Conservation (phyloP, 208 protist genomes). For the Acanthamoeba castellanii region DNA sequence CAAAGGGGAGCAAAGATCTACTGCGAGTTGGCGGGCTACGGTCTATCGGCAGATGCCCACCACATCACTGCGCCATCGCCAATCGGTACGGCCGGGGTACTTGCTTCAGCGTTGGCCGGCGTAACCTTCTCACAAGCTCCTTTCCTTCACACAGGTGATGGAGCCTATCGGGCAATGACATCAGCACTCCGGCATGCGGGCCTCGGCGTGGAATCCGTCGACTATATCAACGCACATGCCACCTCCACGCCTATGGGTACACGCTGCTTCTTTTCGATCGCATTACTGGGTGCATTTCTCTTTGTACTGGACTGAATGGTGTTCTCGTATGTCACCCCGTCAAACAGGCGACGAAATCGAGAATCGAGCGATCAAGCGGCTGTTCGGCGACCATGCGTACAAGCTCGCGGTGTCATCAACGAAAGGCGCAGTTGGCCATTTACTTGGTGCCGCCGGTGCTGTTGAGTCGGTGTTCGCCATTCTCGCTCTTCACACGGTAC, state of each 20-base stretch:
- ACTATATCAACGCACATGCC: slow-evolving; percentile 98
- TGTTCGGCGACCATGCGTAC: slow-evolving; percentile 72
- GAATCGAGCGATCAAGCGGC: slow-evolving; percentile 80
- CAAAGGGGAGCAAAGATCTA: slow-evolving; percentile 91
- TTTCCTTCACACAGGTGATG: slow-evolving; percentile 86
- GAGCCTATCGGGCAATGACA: slow-evolving; percentile 92
- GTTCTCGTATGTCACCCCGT: too few species aligned
- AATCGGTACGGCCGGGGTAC: slow-evolving; percentile 52
- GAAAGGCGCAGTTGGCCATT: slow-evolving; percentile 97
- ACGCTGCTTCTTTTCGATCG: slow-evolving; percentile 16
- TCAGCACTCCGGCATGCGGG: slow-evolving; percentile 88
- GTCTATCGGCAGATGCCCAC: slow-evolving; percentile 92
- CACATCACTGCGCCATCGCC: slow-evolving; percentile 96
- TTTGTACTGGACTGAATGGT: background rate
- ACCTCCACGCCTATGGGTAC: slow-evolving; percentile 97
- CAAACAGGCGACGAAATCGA: slow-evolving; percentile 89
- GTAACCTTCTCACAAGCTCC: background rate
- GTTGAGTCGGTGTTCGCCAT: slow-evolving; percentile 83
- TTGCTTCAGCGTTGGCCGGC: background rate
- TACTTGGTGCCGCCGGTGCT: slow-evolving; percentile 96
- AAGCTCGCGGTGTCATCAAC: slow-evolving; percentile 85
- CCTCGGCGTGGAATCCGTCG: slow-evolving; percentile 83
- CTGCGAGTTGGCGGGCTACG: slow-evolving; percentile 79
- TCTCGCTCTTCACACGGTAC: slow-evolving; percentile 74
- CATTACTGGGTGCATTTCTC: background rate